Evolutionary conservation across 1,284 basidiomycete genomes (phyloP).

Genomic region (Boletus smithii): DNA sequence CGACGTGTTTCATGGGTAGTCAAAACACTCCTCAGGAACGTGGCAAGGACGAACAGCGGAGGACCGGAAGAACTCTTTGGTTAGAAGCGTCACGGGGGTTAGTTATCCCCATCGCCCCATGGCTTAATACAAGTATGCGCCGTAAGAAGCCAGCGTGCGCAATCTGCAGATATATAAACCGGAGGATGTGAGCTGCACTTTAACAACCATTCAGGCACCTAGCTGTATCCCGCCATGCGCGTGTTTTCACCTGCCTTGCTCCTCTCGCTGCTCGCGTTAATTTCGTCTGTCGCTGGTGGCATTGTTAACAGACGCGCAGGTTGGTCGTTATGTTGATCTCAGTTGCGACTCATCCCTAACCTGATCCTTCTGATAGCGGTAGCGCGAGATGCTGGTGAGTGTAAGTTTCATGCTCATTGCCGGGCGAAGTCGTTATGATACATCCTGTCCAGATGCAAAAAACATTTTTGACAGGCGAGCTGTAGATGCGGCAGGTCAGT

Average conservation of each 20-base stretch:
- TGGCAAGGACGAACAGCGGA: no score
- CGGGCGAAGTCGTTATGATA: neutral
- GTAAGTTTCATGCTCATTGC: neutral
- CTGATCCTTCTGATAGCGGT: neutral
- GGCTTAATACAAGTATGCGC: no score
- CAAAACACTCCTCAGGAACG: no score
- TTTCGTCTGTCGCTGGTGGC: conserved; percentile 3
- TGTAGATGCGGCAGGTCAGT: conserved; percentile 8
- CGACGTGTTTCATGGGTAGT: no score
- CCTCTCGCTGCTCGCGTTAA: conserved; percentile 12
- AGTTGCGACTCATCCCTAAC: neutral
- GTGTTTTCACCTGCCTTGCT: conserved; percentile 7
- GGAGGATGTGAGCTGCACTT: no score
- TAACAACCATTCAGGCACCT: no score
- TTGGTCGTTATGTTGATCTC: conserved; percentile 1
- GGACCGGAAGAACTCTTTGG: no score
- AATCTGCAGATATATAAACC: no score
- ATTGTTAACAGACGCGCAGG: conserved; percentile 5
- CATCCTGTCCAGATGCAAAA: neutral
- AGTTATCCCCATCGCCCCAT: no score
- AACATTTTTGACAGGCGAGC: neutral
- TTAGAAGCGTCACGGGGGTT: no score
- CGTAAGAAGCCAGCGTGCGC: no score
- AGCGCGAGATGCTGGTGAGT: conserved; percentile 8
- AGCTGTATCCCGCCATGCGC: conserved; percentile 12